Conservation (phyloP, 2,329 filamentous ascomycete genomes). For the Dryadomyces quercus-mongolicae region DNA sequence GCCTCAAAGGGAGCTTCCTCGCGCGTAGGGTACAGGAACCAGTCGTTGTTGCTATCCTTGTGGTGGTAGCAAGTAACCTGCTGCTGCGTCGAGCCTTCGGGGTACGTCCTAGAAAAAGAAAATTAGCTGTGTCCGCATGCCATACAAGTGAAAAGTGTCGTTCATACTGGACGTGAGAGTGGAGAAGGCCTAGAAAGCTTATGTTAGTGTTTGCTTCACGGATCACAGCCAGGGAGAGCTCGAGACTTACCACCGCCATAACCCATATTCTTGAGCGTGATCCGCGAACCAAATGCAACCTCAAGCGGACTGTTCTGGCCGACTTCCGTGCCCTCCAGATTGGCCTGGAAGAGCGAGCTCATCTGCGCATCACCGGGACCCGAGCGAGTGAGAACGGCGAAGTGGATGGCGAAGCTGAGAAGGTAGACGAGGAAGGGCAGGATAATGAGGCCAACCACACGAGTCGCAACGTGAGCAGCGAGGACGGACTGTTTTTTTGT, state of each 20-base stretch:
- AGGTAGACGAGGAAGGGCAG: conserved; percentile 87
- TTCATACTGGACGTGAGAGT: conserved; percentile 76
- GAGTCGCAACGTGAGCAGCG: conserved; percentile 64
- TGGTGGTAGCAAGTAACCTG: conserved; percentile 99
- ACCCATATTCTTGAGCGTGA: conserved; percentile 97
- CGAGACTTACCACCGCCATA: conserved; percentile 61
- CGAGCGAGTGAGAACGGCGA: conserved; percentile 82
- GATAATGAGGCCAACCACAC: conserved; percentile 77
- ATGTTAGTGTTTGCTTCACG: neutral
- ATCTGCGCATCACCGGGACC: conserved; percentile 98
- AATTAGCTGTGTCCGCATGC: neutral
- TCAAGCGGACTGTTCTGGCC: conserved; percentile 91
- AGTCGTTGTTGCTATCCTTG: conserved; percentile 99
- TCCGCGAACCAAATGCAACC: conserved; percentile 75
- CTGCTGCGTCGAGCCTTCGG: conserved; percentile 86
- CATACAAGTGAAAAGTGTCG: neutral
- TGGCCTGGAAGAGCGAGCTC: conserved; percentile 98
- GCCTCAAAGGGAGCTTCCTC: conserved; percentile 59
- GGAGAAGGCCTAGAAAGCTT: conserved; percentile 51
- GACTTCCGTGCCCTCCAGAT: conserved; percentile 84
- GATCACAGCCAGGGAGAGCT: neutral
- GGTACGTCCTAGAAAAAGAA: conserved; percentile 52
- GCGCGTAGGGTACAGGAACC: conserved; percentile 97
- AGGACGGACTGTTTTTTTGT: conserved; percentile 5
- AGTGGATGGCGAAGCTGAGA: conserved; percentile 90